Percentiles rank a stretch among this genome's conserved stretches.
Conservation (phyloP, 1,139 yeast genomes). For the Diutina scorzettiae region DNA sequence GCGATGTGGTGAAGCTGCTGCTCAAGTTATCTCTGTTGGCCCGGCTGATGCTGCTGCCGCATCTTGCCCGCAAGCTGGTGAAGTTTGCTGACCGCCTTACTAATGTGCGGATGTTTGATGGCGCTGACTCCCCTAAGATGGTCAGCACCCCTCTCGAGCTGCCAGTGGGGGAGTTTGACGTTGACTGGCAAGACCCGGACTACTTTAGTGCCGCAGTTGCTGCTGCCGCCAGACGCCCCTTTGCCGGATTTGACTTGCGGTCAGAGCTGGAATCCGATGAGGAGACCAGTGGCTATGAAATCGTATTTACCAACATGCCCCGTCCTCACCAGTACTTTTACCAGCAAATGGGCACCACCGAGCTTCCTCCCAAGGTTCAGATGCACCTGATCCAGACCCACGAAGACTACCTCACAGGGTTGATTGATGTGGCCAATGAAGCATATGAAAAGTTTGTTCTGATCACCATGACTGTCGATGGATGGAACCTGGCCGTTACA, state of each 20-base stretch:
- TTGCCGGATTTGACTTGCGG: not conserved
- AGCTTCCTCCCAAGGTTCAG: not conserved
- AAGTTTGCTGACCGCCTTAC: slow-evolving; percentile 5
- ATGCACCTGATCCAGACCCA: not conserved
- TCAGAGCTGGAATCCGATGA: not conserved
- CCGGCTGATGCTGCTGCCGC: slow-evolving; percentile 5
- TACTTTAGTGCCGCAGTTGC: not conserved
- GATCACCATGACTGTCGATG: not conserved
- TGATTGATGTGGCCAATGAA: not conserved
- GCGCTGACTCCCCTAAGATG: not conserved
- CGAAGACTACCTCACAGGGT: not conserved
- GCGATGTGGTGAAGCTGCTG: slow-evolving; percentile 3
- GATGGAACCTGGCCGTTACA: not conserved
- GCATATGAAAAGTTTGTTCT: slow-evolving; percentile 1
- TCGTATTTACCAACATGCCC: not conserved
- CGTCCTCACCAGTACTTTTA: slow-evolving; percentile 5
- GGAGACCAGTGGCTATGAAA: not conserved
- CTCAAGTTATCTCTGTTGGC: not conserved
- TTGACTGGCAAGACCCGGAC: not conserved
- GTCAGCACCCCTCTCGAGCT: slow-evolving; percentile 1
- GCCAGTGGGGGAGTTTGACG: slow-evolving; percentile 5
- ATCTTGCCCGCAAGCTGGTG: slow-evolving; percentile 1
- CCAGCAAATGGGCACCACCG: slow-evolving; percentile 1
- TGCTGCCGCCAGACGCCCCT: not conserved
- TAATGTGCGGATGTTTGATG: slow-evolving; percentile 5